phyloP scores from a whole-genome alignment of 2,329 filamentous ascomycete species.

The Aspergillus tamarii region DNA sequence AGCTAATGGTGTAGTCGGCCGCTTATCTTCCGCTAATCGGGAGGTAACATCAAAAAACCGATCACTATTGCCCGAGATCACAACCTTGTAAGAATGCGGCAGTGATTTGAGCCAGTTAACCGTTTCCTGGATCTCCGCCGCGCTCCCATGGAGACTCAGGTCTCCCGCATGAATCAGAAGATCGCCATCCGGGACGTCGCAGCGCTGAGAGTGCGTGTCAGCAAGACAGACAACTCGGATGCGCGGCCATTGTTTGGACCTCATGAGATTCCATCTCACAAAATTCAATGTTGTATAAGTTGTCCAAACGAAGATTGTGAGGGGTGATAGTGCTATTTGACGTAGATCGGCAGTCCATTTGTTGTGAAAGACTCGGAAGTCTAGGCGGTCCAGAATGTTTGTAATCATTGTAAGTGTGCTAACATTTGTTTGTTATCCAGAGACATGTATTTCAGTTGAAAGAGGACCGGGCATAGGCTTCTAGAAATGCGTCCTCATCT shows the following conservation, averaged over 20 bases:
- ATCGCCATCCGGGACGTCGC: background rate
- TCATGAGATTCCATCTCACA: background rate
- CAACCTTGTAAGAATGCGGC: background rate
- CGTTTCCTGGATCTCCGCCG: background rate
- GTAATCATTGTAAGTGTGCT: background rate
- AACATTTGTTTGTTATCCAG: too few species aligned
- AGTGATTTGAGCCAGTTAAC: background rate
- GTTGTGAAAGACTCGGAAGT: background rate
- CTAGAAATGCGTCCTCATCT: too few species aligned
- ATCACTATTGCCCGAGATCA: background rate
- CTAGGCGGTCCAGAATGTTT: background rate
- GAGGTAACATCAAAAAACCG: background rate
- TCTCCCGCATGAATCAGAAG: background rate
- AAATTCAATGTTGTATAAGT: background rate
- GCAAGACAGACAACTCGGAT: background rate
- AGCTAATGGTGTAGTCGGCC: too few species aligned
- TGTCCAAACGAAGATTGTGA: background rate
- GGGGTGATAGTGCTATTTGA: background rate
- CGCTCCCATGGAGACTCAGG: background rate
- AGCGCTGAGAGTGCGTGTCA: background rate
- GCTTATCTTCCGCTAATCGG: background rate
- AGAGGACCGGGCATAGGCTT: too few species aligned
- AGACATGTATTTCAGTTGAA: too few species aligned
- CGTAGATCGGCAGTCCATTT: background rate
- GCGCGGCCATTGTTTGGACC: background rate